Evolutionary conservation across 352 stramenopile genomes (phyloP), one percentile per base, ranked within the genome.

Genomic region (Globisporangium spinosum): DNA sequence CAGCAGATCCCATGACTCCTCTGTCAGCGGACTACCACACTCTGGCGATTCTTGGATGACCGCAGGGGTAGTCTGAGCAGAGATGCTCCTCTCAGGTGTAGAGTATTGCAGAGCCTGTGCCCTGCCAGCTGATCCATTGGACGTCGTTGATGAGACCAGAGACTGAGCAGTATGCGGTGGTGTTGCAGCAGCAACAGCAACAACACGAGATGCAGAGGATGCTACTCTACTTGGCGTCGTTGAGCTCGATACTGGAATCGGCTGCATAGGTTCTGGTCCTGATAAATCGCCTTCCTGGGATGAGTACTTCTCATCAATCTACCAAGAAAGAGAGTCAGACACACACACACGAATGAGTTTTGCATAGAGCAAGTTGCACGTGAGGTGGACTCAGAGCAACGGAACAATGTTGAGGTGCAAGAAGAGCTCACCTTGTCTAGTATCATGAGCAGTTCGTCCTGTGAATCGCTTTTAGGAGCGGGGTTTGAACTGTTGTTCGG

Each of bases 1-100:
- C 12, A 94, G 57, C 47, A 90, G 60, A 13, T 87, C 81, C 85
- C 85, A 95, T 34, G 83, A 89, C 47, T 95, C 87, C 22, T 88
- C 82, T 3, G 85, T 91, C n/a, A 95, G 77, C 32, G 87, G 82
- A 23, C 77, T 83, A 40, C 85, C 87, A 27, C 80, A 78, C 43
- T 91, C 84, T 10, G 68, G 61, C 15, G 73, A 75, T 60, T 80
- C 40, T 20, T 32, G 23, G n/a, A 56, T 58, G 58, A 51, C 35
- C 67, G 70, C 12, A 49, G 22, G 20, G 22, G 45, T 15, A 62
- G 67, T 40, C 72, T 60, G 8, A 63, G 13, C 3, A 4, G 17
- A 32, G 20, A 62, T 32, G 40, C 22, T 32, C 35, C 62, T 53
- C 29, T 68, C 49, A 15, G 13, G 49, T 27, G 17, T 51, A n/a